phyloP scores from a whole-genome alignment of 2,329 filamentous ascomycete genomes.

The Alternaria novae-zelandiae region DNA sequence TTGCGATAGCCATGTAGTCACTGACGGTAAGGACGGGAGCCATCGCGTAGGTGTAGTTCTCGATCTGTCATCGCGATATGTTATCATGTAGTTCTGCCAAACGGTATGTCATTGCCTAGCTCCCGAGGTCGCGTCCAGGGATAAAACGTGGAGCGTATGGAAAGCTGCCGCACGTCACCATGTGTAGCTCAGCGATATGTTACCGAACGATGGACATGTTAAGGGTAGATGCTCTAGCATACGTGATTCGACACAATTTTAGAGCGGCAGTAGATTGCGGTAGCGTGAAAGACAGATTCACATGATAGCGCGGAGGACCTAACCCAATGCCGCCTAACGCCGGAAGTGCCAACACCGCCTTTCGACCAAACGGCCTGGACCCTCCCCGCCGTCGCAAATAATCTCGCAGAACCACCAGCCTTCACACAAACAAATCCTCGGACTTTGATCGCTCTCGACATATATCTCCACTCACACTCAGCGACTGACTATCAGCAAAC shows the following conservation, averaged over 20 bases:
- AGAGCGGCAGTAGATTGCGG: background rate
- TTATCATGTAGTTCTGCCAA: background rate
- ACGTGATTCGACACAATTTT: background rate
- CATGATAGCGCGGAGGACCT: conserved; percentile 20
- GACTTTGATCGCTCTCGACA: conserved; percentile 11
- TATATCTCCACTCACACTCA: conserved; percentile 15
- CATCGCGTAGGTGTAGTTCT: background rate
- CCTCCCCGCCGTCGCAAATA: conserved; percentile 30
- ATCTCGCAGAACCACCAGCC: conserved; percentile 26
- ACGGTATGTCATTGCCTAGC: background rate
- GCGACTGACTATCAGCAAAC: conserved; percentile 25
- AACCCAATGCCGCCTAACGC: conserved; percentile 16
- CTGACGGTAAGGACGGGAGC: background rate
- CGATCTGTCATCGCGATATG: background rate
- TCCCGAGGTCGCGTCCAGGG: background rate
- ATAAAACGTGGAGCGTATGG: background rate
- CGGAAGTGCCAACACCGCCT: conserved; percentile 10
- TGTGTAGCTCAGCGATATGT: background rate
- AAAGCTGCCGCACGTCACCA: background rate
- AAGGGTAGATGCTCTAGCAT: background rate
- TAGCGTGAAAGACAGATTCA: conserved; percentile 7
- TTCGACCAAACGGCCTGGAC: conserved; percentile 24
- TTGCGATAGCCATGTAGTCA: background rate
- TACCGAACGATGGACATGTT: background rate
- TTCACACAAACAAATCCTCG: conserved; percentile 14